Evolutionary conservation across 129 eudicot species (phyloP).

Genomic region (Lactuca saligna): DNA sequence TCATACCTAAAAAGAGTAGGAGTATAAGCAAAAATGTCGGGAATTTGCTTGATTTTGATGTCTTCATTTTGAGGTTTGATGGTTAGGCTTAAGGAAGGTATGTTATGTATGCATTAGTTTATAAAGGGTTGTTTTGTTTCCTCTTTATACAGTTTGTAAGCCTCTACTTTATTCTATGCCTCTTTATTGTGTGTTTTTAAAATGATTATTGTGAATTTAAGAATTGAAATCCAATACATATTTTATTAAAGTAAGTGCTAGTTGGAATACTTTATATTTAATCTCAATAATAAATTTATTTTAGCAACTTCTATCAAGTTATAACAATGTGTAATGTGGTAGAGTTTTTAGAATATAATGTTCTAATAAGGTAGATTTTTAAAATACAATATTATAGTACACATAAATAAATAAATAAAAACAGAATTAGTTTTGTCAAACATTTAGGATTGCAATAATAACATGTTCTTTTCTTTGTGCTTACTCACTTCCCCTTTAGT

Average conservation of each 20-base stretch:
- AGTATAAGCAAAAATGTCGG: constrained; percentile 23
- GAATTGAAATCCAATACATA: too few relatives aligned
- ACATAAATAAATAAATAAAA: too few relatives aligned
- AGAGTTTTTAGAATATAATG: not conserved
- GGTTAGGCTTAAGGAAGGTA: constrained; percentile 25
- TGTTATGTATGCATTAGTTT: constrained; percentile 12
- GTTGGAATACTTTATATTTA: not conserved
- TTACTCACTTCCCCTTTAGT: constrained; percentile 26
- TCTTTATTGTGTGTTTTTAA: constrained; percentile 5
- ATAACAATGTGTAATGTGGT: too few relatives aligned
- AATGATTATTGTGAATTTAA: not conserved
- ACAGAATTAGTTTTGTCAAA: not conserved
- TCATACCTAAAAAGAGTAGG: constrained; percentile 29
- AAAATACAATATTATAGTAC: not conserved
- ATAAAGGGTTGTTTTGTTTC: constrained; percentile 20
- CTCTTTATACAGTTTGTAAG: constrained; percentile 27
- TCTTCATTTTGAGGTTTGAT: constrained; percentile 29
- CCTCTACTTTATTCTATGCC: constrained; percentile 33
- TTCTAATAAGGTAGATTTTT: too few relatives aligned
- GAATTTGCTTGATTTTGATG: constrained; percentile 33
- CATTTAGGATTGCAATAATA: not conserved
- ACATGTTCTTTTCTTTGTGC: constrained; percentile 43
- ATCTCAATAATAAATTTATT: not conserved
- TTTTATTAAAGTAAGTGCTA: not conserved
- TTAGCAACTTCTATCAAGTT: not conserved